Evolutionary conservation across 495 filamentous ascomycete species (phyloP), one percentile per base, ranked within the genome.

Genomic region (Peziza echinospora): DNA sequence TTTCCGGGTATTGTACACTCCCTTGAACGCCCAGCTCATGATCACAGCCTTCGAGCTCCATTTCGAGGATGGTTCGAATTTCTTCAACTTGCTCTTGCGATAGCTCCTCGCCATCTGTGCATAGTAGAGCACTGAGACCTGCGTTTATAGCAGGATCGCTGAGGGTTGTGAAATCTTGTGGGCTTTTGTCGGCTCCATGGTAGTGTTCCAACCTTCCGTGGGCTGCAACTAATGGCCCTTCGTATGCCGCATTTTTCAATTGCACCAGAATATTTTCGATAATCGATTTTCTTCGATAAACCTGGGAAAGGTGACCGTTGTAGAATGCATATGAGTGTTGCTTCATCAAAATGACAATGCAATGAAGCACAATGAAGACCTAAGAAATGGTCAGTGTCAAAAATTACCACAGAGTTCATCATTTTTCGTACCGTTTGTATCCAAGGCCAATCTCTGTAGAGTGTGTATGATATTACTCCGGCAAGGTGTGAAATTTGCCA

Each of bases 241-340:
- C 30, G 19, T 37, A 11, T 37, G 13, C 13, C n/a, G 23, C 21
- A 16, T 23, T 17, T 22, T 44, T 39, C 13, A 24, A 23, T 41
- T 8, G 17, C 8, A 16, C 24, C 19, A 30, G 37, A 9, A 24
- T 47, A 24, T 9, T 6, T 21, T 26, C 9, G 10, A 21, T 26
- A 41, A 43, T 8, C 51, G 47, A 23, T 68, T 58, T 43, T 67
- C 67, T 43, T 67, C 30, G 67, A 49, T 72, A 72, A 5, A 71
- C 63, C 39, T 71, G 67, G 5, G 76, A 78, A 24, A 84, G 62
- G 51, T 84, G 68, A 5, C 80, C 80, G 53, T 84, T 84, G 57
- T 81, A 84, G 48, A 78, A 79, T 2, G 73, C 70, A 56, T 80
- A 83, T 43, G 73, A 78, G 55, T 84, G 80, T 56, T 78, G 76